Base-by-base conservation (phyloP, 148 eudicot genomes). In the Vaccinium darrowii region DNA sequence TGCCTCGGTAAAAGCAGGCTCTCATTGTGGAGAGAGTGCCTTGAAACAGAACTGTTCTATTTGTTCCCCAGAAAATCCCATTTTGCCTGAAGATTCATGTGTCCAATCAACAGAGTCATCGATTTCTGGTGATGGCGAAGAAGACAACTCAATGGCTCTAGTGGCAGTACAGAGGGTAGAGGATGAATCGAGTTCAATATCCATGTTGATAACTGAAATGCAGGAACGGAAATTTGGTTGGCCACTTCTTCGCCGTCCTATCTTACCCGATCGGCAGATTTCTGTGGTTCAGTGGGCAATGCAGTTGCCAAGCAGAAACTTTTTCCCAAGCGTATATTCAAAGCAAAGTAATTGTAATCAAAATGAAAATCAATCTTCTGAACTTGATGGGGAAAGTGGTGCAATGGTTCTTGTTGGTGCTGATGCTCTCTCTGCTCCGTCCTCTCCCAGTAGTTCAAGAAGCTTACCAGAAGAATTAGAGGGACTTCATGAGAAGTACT, bases 151-250 rank as follows among this genome's bases (percentile, higher is more conserved):
- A 36, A 88, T 91, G 92, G 95, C 94, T 72, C 60, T 94, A 84
- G 94, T 93, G 84, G 90, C 91, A 1, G 79, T 90, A 10, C 84
- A 89, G 82, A 86, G 85, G 77, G 74, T 50, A 54, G 91, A 83
- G 88, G 84, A 62, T 50, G 84, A 84, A 80, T 89, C 90, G 47
- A 88, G 86, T 53, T 88, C 92, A 12, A 54, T 84, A 50, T 90
- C 93, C 50, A 71, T 88, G 63, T 80, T 89, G 84, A 84, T 85
- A 57, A 89, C 85, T 80, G 90, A 88, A 76, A 76, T 85, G 54
- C 93, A 94, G 4, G 95, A 90, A 76, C 84, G 78, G 47, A 92
- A 88, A 87, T 91, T 94, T 43, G 93, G 97, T 84, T 95, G 98
- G 97, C 91, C 98, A 72, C 91, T 95, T 30, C 93, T 93, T 80